These are phyloP conservation scores for Suillus paluster DNA, from an alignment of 768 basidiomycete species.

Conservation along the genomic window DNA sequence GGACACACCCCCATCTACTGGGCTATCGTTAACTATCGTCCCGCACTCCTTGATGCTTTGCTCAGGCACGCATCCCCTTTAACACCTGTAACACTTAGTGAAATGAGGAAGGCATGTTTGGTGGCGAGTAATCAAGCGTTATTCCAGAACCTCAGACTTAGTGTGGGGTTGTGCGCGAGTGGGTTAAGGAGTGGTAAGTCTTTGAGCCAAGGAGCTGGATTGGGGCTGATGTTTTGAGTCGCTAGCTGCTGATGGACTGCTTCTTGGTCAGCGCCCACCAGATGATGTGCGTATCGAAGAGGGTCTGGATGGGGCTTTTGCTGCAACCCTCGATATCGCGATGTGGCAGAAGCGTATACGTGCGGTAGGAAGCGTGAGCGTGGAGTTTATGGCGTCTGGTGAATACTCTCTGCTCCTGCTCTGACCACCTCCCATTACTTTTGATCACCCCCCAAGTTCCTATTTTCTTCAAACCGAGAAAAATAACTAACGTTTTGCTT, in stretches of 20 bases:
- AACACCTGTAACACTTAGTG: constrained; percentile 49
- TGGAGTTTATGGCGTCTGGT: constrained; percentile 67
- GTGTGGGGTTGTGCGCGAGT: constrained; percentile 20
- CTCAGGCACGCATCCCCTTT: constrained; percentile 54
- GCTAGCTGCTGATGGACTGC: constrained; percentile 47
- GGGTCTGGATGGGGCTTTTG: constrained; percentile 52
- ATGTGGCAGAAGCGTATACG: constrained; percentile 74
- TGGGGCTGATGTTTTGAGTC: background rate
- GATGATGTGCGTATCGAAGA: constrained; percentile 60
- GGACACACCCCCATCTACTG: constrained; percentile 36
- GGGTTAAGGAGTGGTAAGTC: constrained; percentile 23
- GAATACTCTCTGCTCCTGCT: constrained; percentile 33
- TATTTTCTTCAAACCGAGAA: constrained; percentile 4
- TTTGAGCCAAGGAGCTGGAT: background rate
- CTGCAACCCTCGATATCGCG: constrained; percentile 52
- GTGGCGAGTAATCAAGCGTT: constrained; percentile 29
- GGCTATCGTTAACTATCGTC: constrained; percentile 39
- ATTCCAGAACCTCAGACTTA: constrained; percentile 33
- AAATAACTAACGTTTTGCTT: constrained; percentile 37
- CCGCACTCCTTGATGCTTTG: constrained; percentile 51
- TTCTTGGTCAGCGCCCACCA: constrained; percentile 44
- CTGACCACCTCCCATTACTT: background rate
- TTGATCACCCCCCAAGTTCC: too few species aligned
- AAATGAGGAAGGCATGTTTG: constrained; percentile 71
- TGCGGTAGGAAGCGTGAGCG: constrained; percentile 54